Evolutionary conservation across 768 basidiomycete genomes (phyloP).

Genomic region (Pholiota conissans): DNA sequence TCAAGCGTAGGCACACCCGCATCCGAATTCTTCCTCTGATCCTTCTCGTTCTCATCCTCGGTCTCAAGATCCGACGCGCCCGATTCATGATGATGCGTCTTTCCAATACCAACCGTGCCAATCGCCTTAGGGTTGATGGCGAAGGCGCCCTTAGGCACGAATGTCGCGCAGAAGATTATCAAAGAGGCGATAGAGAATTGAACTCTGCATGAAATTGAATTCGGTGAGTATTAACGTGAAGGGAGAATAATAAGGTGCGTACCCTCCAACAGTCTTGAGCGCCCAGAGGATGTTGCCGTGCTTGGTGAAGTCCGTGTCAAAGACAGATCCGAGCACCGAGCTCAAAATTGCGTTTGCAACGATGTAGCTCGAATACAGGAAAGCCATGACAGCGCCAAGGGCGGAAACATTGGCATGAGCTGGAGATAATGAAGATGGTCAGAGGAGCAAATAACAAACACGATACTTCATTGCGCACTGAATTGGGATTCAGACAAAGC

Average conservation of each 20-base stretch:
- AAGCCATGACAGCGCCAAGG: constrained; percentile 33
- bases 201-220: no score
- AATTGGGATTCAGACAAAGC: constrained; percentile 27
- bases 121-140: constrained; percentile 31
- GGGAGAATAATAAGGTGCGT: constrained; percentile 1
- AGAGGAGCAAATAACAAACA: constrained; percentile 17
- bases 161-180: constrained; percentile 27
- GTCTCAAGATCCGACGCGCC: background rate
- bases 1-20: no score
- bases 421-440: constrained; percentile 5
- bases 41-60: constrained; percentile 2
- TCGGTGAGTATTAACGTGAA: no score
- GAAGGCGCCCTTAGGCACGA: constrained; percentile 30
- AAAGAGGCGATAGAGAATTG: constrained; percentile 30
- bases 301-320: constrained; percentile 26
- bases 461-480: constrained; percentile 12
- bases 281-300: constrained; percentile 22
- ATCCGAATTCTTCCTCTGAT: no score
- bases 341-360: constrained; percentile 30
- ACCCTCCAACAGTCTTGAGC: constrained; percentile 30
- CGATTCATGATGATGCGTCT: background rate
- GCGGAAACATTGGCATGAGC: constrained; percentile 26
- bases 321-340: constrained; percentile 29
- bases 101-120: constrained; percentile 7
- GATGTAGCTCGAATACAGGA: constrained; percentile 35